phyloP scores from a whole-genome alignment of 805 yeast genomes.

The Ogataea populi-albae region DNA sequence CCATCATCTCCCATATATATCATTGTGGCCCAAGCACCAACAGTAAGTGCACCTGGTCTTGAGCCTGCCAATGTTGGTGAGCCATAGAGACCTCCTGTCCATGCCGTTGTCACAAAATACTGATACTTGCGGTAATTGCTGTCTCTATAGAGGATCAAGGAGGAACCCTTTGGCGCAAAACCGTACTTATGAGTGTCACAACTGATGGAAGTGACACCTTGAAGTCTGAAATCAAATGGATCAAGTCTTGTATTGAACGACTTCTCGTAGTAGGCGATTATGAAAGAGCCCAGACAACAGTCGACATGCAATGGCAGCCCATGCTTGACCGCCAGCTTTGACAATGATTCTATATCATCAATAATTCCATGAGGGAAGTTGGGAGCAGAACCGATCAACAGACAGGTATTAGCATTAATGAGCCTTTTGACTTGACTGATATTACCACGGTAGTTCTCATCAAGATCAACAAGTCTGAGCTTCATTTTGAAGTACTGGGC shows the following conservation, averaged over 20 bases:
- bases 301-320: conserved; percentile 92
- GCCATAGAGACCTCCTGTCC: conserved; percentile 96
- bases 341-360: conserved; percentile 77
- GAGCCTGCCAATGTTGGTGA: conserved; percentile 97
- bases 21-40: conserved; percentile 98
- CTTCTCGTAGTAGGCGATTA: conserved; percentile 73
- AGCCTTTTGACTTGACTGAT: conserved; percentile 56
- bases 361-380: conserved; percentile 96
- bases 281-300: conserved; percentile 91
- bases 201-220: conserved; percentile 96
- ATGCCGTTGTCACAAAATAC: conserved; percentile 76
- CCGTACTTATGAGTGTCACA: conserved; percentile 99
- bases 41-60: conserved; percentile 94
- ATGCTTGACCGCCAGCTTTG: conserved; percentile 60
- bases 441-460: conserved; percentile 66
- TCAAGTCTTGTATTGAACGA: conserved; percentile 42
- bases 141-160: conserved; percentile 84
- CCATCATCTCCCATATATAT: conserved; percentile 82
- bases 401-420: conserved; percentile 75
- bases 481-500: conserved; percentile 86
- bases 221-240: conserved; percentile 77
- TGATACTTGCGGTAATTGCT: conserved; percentile 69
- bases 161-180: conserved; percentile 96
- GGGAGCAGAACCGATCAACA: conserved; percentile 92
- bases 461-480: conserved; percentile 75